These are phyloP conservation scores for Sporothrix pallida DNA, from an alignment of 2,329 filamentous ascomycete species.

Conservation along the genomic window DNA sequence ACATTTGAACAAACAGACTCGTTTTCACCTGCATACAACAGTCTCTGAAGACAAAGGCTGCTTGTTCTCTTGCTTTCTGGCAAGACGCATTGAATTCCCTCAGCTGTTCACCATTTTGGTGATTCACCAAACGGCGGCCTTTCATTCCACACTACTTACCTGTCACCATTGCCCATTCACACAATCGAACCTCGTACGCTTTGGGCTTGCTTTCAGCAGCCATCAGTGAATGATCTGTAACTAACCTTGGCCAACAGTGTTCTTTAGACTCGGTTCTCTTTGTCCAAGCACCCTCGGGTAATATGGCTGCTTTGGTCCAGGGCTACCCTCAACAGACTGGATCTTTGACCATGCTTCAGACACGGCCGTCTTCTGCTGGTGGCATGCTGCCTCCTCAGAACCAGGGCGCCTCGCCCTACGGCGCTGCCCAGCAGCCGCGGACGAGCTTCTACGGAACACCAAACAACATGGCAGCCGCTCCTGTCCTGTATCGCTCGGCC, in stretches of 20 bases:
- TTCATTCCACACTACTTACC: not conserved
- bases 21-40: constrained; percentile 12
- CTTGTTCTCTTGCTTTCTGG: not conserved
- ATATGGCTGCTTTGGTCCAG: constrained; percentile 85
- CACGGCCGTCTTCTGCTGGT: constrained; percentile 59
- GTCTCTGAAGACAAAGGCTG: not conserved
- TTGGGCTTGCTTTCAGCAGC: not conserved
- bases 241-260: not conserved
- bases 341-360: constrained; percentile 77
- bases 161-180: not conserved
- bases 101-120: not conserved
- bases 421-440: constrained; percentile 52
- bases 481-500: constrained; percentile 60
- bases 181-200: not conserved
- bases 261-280: constrained; percentile 1
- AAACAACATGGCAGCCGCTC: constrained; percentile 49
- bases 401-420: constrained; percentile 50
- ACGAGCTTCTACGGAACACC: constrained; percentile 59
- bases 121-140: not conserved
- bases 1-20: not conserved
- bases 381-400: constrained; percentile 29
- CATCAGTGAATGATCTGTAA: not conserved
- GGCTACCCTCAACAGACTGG: constrained; percentile 76
- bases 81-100: not conserved
- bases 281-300: constrained; percentile 44